These are phyloP conservation scores for Laetiporus sulphureus DNA, from an alignment of 1,284 basidiomycete genomes.

Conservation along the genomic window DNA sequence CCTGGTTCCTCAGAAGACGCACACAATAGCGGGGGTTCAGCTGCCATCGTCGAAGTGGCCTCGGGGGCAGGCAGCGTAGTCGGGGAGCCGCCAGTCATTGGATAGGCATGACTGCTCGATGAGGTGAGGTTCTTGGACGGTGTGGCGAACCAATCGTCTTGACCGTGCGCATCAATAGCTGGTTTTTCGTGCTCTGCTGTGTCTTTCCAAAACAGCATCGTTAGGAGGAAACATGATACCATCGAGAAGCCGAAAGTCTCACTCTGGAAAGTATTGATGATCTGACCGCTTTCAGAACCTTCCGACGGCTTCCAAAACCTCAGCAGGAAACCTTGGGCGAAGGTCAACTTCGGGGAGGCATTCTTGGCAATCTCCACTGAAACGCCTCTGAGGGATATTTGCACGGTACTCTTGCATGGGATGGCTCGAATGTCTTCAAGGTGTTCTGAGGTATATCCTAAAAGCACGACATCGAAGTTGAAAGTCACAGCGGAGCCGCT, in stretches of 20 bases:
- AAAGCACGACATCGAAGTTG: slow-evolving; percentile 33
- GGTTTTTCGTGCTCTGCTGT: too few relatives aligned
- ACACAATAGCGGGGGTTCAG: too few relatives aligned
- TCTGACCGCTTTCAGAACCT: background rate
- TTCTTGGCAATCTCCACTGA: background rate
- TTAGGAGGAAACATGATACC: too few relatives aligned
- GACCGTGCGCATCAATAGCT: too few relatives aligned
- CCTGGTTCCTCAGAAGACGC: too few relatives aligned
- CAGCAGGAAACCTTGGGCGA: background rate
- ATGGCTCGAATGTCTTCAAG: slow-evolving; percentile 25
- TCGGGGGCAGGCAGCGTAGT: too few relatives aligned
- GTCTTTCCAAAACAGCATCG: too few relatives aligned
- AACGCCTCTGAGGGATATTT: slow-evolving; percentile 35
- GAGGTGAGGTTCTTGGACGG: too few relatives aligned
- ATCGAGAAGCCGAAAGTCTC: too few relatives aligned
- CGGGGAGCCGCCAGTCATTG: too few relatives aligned
- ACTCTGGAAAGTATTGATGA: background rate
- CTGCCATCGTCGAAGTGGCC: too few relatives aligned
- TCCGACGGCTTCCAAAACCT: background rate
- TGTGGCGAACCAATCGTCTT: background rate
- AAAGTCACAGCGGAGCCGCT: slow-evolving; percentile 10
- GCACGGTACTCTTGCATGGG: slow-evolving; percentile 32
- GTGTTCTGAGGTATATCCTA: slow-evolving; percentile 24
- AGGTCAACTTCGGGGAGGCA: background rate
- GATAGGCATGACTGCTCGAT: too few relatives aligned